Evolutionary conservation across 2,329 filamentous ascomycete species (phyloP).

Genomic region (Aspergillus clavatus): DNA sequence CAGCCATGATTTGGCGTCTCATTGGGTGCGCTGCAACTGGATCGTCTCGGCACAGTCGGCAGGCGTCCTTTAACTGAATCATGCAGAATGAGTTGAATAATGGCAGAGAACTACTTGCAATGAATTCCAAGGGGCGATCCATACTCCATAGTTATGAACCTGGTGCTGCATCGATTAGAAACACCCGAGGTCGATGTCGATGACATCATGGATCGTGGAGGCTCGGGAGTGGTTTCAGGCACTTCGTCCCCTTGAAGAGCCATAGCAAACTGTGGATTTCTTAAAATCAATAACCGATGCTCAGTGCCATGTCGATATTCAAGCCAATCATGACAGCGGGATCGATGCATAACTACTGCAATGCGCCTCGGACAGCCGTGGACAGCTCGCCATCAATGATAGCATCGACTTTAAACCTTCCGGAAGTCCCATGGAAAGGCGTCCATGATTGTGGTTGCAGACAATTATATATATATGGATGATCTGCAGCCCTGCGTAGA

Average conservation of each 20-base stretch:
- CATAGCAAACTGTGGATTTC: neutral
- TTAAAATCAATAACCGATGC: neutral
- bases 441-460: too few species aligned
- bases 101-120: too few species aligned
- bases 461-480: too few species aligned
- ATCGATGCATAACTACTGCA: neutral
- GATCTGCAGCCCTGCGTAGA: too few species aligned
- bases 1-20: neutral
- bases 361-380: neutral
- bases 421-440: neutral
- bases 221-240: neutral
- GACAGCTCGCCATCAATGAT: neutral
- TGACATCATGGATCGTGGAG: neutral
- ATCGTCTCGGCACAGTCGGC: too few species aligned
- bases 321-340: neutral
- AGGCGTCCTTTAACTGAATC: too few species aligned
- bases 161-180: too few species aligned
- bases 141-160: too few species aligned
- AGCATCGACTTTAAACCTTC: neutral
- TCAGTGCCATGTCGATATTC: neutral
- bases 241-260: neutral
- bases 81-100: too few species aligned
- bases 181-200: too few species aligned
- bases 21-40: too few species aligned
- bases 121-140: too few species aligned